These are phyloP conservation scores for Allomyces arbusculus DNA, from an alignment of 192 early-diverging fungal species.

Conservation along the genomic window DNA sequence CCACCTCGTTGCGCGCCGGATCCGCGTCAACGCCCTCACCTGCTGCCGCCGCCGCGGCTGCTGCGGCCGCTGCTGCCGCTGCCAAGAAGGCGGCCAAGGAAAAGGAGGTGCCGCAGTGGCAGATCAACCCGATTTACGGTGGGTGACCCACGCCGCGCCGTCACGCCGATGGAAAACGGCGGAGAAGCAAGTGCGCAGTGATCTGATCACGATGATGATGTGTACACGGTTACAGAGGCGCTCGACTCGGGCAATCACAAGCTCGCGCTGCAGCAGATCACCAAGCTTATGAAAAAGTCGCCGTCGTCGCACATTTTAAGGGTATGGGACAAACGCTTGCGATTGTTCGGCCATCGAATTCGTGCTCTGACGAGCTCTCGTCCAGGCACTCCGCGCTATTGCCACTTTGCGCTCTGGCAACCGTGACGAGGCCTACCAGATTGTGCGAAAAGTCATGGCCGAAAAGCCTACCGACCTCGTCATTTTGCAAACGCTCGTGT, in stretches of 20 bases:
- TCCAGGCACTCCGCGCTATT: slow-evolving; percentile 5
- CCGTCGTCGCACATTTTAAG: slow-evolving; percentile 39
- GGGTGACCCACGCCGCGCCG: too few relatives aligned
- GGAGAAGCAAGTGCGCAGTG: too few relatives aligned
- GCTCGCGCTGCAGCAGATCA: slow-evolving; percentile 31
- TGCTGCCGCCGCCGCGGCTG: background rate
- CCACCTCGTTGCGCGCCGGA: background rate
- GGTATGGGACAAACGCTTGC: slow-evolving; percentile 12
- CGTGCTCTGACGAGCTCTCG: too few relatives aligned
- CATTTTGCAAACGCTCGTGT: slow-evolving; percentile 1
- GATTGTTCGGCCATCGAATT: too few relatives aligned
- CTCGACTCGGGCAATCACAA: slow-evolving; percentile 46
- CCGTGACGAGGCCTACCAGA: slow-evolving; percentile 1
- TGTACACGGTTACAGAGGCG: slow-evolving; percentile 18
- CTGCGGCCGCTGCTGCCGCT: background rate
- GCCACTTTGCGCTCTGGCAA: slow-evolving; percentile 3
- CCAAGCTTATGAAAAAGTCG: slow-evolving; percentile 52
- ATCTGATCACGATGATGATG: background rate
- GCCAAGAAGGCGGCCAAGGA: background rate
- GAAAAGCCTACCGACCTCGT: background rate
- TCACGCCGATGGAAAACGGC: too few relatives aligned
- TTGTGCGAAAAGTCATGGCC: background rate
- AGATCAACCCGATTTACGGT: background rate
- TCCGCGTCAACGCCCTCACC: background rate
- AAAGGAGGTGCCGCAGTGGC: background rate